Evolutionary conservation across 768 basidiomycete genomes (phyloP), one percentile per base, ranked within the genome.

Genomic region (Nevesoporus exiguus): DNA sequence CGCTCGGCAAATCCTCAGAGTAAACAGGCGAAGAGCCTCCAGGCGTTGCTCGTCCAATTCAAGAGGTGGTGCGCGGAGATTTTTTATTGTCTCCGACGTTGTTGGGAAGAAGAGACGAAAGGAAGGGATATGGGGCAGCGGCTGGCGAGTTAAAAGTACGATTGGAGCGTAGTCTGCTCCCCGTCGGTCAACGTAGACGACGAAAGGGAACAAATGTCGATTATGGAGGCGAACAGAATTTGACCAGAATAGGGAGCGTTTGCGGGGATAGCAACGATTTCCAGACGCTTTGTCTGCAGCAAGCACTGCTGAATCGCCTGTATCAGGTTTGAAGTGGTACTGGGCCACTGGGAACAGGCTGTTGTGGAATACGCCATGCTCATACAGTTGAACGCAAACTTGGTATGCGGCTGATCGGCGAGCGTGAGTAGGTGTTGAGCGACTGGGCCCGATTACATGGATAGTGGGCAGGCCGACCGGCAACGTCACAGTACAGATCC

Each of bases 171-270:
- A 79, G n/a, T 70, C 56, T 49, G 71, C 60, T 45, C 49, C 58
- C 22, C 19, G 66, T 24, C 64, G 62, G 25, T 67, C 68, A 19
- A 69, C 58, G 11, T 67, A 66, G 47, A 74, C 65, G 37, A 90
- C 71, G 30, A 88, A 67, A 8, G 75, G 63, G 48, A 65, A 52
- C 52, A 64, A 24, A 60, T 56, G 30, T 57, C 48, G 34, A 27
- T 57, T n/a, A 56, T 61, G 17, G 64, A 55, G 54, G 49, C 63
- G 64, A 60, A 47, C 61, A 53, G 73, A 66, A 59, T 81, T 79
- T 13, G 58, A 57, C 91, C 91, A 92, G 64, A 93, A 89, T 36
- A 75, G 69, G n/a, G 90, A 81, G 43, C 65, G 68, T 66, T 80
- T 86, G 56, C 80, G 77, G 13, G 71, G 66, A 70, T 91, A 88